phyloP scores from a whole-genome alignment of 2,329 filamentous ascomycete species.

The Colletotrichum camelliae region DNA sequence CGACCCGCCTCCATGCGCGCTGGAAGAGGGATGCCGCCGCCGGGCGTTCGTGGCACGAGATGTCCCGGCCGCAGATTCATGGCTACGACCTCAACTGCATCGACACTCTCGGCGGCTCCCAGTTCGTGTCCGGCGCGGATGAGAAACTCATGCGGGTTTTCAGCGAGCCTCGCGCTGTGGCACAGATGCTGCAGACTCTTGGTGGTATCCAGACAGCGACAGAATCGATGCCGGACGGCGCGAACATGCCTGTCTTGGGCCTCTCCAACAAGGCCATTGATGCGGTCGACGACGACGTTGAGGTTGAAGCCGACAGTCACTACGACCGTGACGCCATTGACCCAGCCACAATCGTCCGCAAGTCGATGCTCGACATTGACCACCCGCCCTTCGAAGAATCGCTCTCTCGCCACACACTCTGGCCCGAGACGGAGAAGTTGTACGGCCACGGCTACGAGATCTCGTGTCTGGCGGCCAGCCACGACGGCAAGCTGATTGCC shows the following conservation, averaged over 20 bases:
- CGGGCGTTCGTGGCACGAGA: slow-evolving; percentile 84
- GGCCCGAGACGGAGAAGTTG: slow-evolving; percentile 95
- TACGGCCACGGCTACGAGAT: slow-evolving; percentile 99
- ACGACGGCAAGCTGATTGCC: slow-evolving; percentile 78
- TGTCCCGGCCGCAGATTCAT: slow-evolving; percentile 94
- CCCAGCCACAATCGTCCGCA: slow-evolving; percentile 59
- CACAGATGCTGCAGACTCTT: slow-evolving; percentile 72
- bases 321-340: slow-evolving; percentile 60
- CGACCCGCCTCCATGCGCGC: slow-evolving; percentile 82
- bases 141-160: slow-evolving; percentile 99
- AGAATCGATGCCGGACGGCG: slow-evolving; percentile 76
- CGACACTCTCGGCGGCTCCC: slow-evolving; percentile 71
- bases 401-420: slow-evolving; percentile 87
- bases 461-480: slow-evolving; percentile 80
- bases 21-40: slow-evolving; percentile 62
- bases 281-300: slow-evolving; percentile 54
- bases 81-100: slow-evolving; percentile 98
- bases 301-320: slow-evolving; percentile 47
- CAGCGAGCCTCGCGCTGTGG: slow-evolving; percentile 84
- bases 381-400: slow-evolving; percentile 90
- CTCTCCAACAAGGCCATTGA: slow-evolving; percentile 94
- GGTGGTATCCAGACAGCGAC: slow-evolving; percentile 59
- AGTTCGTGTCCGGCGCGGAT: slow-evolving; percentile 93
- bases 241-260: slow-evolving; percentile 92
- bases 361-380: slow-evolving; percentile 67